Evolutionary conservation across 1,284 basidiomycete genomes (phyloP).

Genomic region (Irpex lacteus): DNA sequence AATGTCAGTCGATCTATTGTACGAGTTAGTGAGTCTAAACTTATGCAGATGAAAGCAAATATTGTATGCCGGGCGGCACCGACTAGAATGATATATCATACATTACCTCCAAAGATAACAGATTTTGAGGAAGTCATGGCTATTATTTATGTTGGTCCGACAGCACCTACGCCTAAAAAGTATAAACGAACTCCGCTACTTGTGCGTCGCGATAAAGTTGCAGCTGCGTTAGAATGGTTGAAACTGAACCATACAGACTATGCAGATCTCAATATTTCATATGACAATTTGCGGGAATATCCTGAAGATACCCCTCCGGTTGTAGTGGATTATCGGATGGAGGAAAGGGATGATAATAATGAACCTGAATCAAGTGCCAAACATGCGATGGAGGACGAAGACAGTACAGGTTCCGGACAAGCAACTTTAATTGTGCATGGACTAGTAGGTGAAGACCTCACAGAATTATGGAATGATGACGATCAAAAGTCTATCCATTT

Average conservation of each 20-base stretch:
- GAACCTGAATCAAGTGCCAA: conserved; percentile 22
- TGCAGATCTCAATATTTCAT: conserved; percentile 31
- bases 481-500: conserved; percentile 4
- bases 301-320: conserved; percentile 30
- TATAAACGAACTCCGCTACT: conserved; percentile 34
- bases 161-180: conserved; percentile 30
- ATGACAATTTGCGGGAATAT: conserved; percentile 32
- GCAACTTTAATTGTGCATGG: conserved; percentile 37
- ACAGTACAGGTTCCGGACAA: conserved; percentile 26
- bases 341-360: conserved; percentile 11
- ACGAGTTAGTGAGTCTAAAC: conserved; percentile 24
- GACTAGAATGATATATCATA: conserved; percentile 29
- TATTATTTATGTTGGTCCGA: conserved; percentile 32
- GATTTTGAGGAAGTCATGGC: conserved; percentile 35
- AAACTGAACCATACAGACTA: conserved; percentile 37
- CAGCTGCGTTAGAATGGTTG: conserved; percentile 34
- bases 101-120: conserved; percentile 29
- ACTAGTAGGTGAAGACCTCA: conserved; percentile 26
- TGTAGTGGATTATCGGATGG: background rate
- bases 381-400: conserved; percentile 28
- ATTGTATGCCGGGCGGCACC: conserved; percentile 33
- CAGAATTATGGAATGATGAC: conserved; percentile 3
- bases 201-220: conserved; percentile 28
- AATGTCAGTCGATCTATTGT: conserved; percentile 30
- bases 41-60: conserved; percentile 35